Base-by-base conservation (phyloP, 441 rosid genomes). In the Metrosideros polymorpha region DNA sequence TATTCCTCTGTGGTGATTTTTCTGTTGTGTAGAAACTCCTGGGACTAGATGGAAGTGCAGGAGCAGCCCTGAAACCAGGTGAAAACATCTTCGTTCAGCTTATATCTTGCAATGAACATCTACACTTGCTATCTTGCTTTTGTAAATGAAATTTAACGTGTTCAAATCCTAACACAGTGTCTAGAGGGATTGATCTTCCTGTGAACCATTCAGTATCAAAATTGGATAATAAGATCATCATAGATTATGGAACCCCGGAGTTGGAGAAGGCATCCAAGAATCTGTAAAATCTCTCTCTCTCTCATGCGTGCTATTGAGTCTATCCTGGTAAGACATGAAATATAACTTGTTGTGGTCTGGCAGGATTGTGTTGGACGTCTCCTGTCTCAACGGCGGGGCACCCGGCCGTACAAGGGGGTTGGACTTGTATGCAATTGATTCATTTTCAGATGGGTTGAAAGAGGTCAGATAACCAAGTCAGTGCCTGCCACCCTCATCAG, bases 361-460 rank as follows among this genome's bases (percentile, higher is more conserved):
- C 93, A 97, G 99, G 92, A 91, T 94, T 71, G 94, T 90, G 52
- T 86, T 96, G 95, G 98, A 97, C 87, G 90, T 93, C 59, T 95
- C 98, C 85, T 83, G 93, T 2, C 92, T 95, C 55, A 93, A 89
- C 63, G 98, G 95, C 3, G 99, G 99, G 47, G 97, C 98, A 17
- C 98, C 98, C 7, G 95, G 96, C 82, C 92, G 95, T 90, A 97
- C 99, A 24, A 94, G 99, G 87, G 99, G 98, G 87, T 91, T 97
- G 25, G 89, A 90, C 27, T 87, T 95, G 82, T 87, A 89, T 55
- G 57, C 91, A 6, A 82, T 93, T 5, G 91, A 92, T 89, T 92
- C 93, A 9, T 92, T 91, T 89, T 92, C 93, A 1, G 91, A 93
- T 66, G 89, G 91, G 32, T 85, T 94, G 84, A 87, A 91, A n/a